A percentile compares a stretch with the other conserved stretches of the same genome.
Evolutionary conservation across 208 protist species (phyloP).

Genomic region (Histomonas meleagridis): DNA sequence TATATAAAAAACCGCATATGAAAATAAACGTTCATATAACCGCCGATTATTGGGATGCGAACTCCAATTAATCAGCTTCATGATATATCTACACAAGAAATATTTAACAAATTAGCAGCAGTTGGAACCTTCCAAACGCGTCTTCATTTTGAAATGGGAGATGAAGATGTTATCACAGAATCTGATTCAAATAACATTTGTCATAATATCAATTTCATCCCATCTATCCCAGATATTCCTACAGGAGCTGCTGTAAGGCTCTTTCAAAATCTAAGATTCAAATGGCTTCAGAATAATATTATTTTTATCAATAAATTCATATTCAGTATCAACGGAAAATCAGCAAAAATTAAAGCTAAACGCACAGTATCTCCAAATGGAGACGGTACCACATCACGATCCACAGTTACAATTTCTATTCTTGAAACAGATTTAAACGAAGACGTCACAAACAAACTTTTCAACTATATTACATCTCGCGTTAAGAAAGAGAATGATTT

Average conservation of each 20-base stretch:
- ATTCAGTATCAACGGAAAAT: neutral
- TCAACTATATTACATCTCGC: neutral
- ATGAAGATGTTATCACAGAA: neutral
- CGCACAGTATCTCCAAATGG: neutral
- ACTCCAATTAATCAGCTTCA: no score
- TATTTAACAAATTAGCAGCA: neutral
- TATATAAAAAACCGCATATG: no score
- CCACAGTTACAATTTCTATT: neutral
- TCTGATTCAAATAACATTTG: neutral
- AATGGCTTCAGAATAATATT: neutral
- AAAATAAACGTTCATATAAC: no score
- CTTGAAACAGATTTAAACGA: neutral
- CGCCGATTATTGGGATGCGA: no score
- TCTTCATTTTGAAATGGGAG: slow-evolving; percentile 6
- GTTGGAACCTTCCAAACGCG: neutral
- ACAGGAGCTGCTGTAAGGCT: neutral
- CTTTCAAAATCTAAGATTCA: neutral
- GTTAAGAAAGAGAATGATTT: neutral
- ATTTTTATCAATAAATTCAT: neutral
- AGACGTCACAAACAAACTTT: neutral
- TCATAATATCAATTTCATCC: neutral
- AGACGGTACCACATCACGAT: neutral
- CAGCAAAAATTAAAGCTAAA: neutral
- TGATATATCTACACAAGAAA: no score
- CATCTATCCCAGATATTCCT: neutral